phyloP scores from a whole-genome alignment of 495 filamentous ascomycete species.

The Lineolata rhizophorae region DNA sequence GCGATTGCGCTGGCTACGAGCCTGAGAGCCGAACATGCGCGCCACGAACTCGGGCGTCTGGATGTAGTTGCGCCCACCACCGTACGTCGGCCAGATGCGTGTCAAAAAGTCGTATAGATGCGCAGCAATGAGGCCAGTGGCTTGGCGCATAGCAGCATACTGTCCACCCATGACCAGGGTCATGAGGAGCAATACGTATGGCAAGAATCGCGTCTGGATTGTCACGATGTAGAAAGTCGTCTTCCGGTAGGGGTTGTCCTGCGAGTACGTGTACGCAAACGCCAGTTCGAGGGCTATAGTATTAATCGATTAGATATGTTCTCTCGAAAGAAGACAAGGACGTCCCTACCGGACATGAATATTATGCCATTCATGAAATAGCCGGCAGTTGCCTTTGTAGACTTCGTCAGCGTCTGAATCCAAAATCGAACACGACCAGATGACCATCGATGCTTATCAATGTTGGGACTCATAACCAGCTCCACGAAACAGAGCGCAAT shows the following conservation, averaged over 20 bases:
- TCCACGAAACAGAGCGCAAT: conserved; percentile 34
- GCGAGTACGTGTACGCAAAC: conserved; percentile 56
- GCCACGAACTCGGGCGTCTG: conserved; percentile 44
- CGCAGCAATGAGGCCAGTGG: conserved; percentile 54
- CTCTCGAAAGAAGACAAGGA: conserved; percentile 4
- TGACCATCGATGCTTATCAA: conserved; percentile 13
- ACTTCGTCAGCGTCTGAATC: conserved; percentile 16
- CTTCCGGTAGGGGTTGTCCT: conserved; percentile 55
- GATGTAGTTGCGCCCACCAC: conserved; percentile 50
- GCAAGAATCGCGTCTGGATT: conserved; percentile 52
- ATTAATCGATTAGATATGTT: conserved; percentile 12
- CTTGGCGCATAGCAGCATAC: conserved; percentile 27
- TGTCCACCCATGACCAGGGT: conserved; percentile 37
- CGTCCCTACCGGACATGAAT: conserved; percentile 31
- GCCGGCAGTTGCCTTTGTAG: conserved; percentile 29
- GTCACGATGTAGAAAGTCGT: conserved; percentile 53
- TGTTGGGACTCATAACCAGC: conserved; percentile 87
- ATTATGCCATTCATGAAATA: conserved; percentile 25
- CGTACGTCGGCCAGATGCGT: conserved; percentile 62
- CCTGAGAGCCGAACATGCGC: conserved; percentile 26
- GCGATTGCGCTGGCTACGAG: not conserved
- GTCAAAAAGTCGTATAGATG: conserved; percentile 75
- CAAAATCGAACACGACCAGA: conserved; percentile 1
- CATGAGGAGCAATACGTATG: conserved; percentile 49
- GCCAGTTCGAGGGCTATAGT: conserved; percentile 45